Evolutionary conservation across 805 yeast genomes (phyloP), one percentile per base, ranked within the genome.

Genomic region (Candida anglica): DNA sequence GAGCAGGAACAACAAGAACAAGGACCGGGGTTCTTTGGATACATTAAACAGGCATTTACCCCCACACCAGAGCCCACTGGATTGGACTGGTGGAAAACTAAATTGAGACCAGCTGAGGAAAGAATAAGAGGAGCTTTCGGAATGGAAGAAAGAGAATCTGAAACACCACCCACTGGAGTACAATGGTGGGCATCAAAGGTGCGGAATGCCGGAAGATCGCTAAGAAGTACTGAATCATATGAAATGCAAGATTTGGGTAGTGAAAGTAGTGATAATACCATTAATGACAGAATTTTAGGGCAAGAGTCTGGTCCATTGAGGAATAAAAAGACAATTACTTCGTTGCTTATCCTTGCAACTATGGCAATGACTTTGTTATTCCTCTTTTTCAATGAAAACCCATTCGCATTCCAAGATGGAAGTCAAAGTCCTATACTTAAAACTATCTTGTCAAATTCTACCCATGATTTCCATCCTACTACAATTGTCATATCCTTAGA

Each of bases 401-500:
- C 30, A 5, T 15, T 15, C 8, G 20, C 22, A 13, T 7, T 15
- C 5, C 5, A 18, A 17, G 30, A 15, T 4, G 19, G 18, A 14
- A 8, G 18, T 19, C 9, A 17, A 4, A 25, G 18, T n/a, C n/a
- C n/a, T n/a, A 18, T 13, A 17, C 6, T 18, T 19, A 56, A 60
- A 39, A 39, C 47, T 7, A 18, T 52, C 2, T 43, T 66, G 7
- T 54, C 64, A 23, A 86, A 86, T 52, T 83, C 86, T 1, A 81
- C 94, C 0, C 78, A 75, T 41, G 63, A 63, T 3, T 86, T 80
- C 55, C 65, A 80, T 47, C 85, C 93, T n/a, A 78, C 95, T 6
- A 89, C 96, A 2, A 60, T 89, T 2, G 52, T 88, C 29, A 66
- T 89, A 2, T 86, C 96, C 0, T 56, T 91, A 19, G 96, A 86